Conservation (phyloP, 345 rosid genomes). For the Syzygium jambos region DNA sequence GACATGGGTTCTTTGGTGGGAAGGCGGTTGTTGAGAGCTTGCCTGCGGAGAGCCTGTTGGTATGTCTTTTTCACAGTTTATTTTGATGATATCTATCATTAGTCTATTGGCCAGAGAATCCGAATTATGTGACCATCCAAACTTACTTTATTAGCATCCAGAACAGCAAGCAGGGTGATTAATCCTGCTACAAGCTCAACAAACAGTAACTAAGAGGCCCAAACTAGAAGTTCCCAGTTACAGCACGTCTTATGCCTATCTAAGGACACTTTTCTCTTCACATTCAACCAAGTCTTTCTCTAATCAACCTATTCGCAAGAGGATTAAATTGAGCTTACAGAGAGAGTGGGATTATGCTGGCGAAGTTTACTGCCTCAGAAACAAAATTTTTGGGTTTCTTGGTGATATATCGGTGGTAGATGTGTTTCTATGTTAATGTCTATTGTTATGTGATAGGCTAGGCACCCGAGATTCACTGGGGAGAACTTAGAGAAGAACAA, state of each 20-base stretch:
- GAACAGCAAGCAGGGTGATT: background rate
- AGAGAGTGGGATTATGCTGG: background rate
- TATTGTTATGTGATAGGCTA: background rate
- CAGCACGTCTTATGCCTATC: background rate
- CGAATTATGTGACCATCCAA: background rate
- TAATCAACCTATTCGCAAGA: background rate
- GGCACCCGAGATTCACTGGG: slow-evolving; percentile 30
- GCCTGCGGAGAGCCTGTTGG: slow-evolving; percentile 31
- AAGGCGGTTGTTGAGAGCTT: slow-evolving; percentile 30
- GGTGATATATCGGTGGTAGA: background rate
- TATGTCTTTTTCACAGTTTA: background rate
- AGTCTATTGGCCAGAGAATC: background rate
- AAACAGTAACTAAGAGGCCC: background rate
- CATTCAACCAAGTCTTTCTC: background rate
- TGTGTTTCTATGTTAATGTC: background rate
- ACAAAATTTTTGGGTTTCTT: background rate
- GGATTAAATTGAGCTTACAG: background rate
- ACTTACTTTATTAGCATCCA: background rate
- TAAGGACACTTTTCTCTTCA: background rate
- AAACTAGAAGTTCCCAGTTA: background rate
- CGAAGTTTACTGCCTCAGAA: background rate
- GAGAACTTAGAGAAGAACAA: slow-evolving; percentile 45
- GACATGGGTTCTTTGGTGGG: slow-evolving; percentile 51
- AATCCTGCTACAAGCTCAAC: background rate
- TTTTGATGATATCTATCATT: background rate